Percentiles rank a stretch among this genome's conserved stretches.
Conservation (phyloP, 2,329 filamentous ascomycete species). For the Penicillium sp. region DNA sequence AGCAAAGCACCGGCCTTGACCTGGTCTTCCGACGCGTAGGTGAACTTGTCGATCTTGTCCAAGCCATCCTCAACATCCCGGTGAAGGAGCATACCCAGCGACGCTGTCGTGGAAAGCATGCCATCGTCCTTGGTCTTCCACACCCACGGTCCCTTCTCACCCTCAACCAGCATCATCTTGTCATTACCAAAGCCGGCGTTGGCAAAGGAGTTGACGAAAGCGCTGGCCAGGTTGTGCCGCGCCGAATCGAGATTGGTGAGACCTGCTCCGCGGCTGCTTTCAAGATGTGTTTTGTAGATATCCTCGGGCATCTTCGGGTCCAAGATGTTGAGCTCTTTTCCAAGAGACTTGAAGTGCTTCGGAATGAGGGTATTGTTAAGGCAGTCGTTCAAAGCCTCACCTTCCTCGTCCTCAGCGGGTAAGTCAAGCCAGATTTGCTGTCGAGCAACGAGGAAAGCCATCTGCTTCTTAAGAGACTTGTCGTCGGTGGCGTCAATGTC, state of each 20-base stretch:
- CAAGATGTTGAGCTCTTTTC: constrained; percentile 92
- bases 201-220: constrained; percentile 94
- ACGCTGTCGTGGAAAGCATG: constrained; percentile 94
- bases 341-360: constrained; percentile 88
- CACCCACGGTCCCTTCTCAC: constrained; percentile 88
- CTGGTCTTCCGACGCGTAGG: constrained; percentile 72
- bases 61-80: constrained; percentile 92
- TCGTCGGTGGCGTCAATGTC: constrained; percentile 79
- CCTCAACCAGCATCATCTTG: constrained; percentile 93
- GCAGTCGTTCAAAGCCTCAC: constrained; percentile 71
- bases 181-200: constrained; percentile 94
- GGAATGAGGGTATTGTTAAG: constrained; percentile 81
- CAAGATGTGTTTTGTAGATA: constrained; percentile 98
- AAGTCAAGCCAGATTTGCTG: constrained; percentile 81
- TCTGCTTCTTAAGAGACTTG: constrained; percentile 79
- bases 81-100: constrained; percentile 80
- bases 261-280: constrained; percentile 86
- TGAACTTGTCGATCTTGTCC: constrained; percentile 92
- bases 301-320: constrained; percentile 97
- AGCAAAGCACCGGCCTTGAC: constrained; percentile 89
- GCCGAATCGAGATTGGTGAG: constrained; percentile 94
- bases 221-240: constrained; percentile 88
- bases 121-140: constrained; percentile 99
- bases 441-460: constrained; percentile 85
- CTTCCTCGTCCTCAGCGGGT: constrained; percentile 59